Evolutionary conservation across 345 rosid genomes (phyloP).

Genomic region (Eucalyptus polyanthemos): DNA sequence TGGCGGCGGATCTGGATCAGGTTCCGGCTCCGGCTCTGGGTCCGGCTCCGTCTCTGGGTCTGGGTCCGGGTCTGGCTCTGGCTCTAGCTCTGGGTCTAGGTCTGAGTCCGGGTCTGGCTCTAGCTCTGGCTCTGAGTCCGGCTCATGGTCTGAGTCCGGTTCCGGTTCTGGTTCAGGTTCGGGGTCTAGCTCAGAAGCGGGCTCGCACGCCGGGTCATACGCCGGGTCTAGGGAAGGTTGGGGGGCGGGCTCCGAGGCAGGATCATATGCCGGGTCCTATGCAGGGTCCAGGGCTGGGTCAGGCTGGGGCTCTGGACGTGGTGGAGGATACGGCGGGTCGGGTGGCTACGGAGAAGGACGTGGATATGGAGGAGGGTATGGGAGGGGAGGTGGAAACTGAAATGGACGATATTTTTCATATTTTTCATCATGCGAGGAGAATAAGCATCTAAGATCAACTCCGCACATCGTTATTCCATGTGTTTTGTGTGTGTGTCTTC

Average conservation of each 20-base stretch:
- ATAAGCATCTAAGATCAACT: not conserved
- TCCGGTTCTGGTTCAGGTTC: not conserved
- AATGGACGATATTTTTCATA: not conserved
- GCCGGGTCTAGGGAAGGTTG: not conserved
- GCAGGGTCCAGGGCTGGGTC: slow-evolving; percentile 2
- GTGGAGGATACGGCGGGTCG: not conserved
- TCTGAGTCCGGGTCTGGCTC: not conserved
- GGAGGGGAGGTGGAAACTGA: not conserved
- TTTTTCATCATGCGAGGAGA: not conserved
- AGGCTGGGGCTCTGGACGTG: not conserved
- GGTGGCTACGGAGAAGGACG: not conserved
- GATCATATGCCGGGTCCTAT: slow-evolving; percentile 4
- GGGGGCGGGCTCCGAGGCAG: slow-evolving; percentile 3
- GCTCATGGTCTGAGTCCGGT: not conserved
- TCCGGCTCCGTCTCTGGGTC: slow-evolving; percentile 4
- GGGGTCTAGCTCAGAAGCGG: slow-evolving; percentile 3
- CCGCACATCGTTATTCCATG: not conserved
- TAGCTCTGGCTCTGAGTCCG: not conserved
- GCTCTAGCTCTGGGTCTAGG: not conserved
- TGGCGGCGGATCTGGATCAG: not conserved
- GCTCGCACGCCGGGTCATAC: not conserved
- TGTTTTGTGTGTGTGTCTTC: not conserved
- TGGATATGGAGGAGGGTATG: not conserved
- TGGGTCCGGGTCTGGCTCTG: not conserved
- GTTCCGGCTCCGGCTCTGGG: not conserved